These are phyloP conservation scores for Puccinia horiana DNA, from an alignment of 1,284 basidiomycete species.

Conservation along the genomic window DNA sequence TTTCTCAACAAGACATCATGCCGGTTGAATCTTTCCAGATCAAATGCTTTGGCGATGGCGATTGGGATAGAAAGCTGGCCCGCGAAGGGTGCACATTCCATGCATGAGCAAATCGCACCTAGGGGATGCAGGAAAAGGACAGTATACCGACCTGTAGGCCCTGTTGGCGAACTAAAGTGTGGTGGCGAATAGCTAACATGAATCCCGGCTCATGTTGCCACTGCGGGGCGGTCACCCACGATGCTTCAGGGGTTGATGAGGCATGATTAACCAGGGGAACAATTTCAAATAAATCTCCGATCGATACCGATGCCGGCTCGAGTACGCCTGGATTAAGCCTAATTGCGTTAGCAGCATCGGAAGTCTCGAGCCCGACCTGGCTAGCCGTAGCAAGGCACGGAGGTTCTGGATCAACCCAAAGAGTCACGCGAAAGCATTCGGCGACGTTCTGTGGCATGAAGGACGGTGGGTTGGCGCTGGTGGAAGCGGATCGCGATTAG, in stretches of 20 bases:
- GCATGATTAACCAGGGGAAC: slow-evolving; percentile 28
- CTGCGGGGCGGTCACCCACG: slow-evolving; percentile 17
- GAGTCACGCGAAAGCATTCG: slow-evolving; percentile 47
- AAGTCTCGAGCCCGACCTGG: slow-evolving; percentile 29
- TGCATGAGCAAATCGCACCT: neutral
- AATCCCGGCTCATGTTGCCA: slow-evolving; percentile 46
- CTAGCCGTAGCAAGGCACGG: slow-evolving; percentile 7
- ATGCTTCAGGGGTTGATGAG: slow-evolving; percentile 17
- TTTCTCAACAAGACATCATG: slow-evolving; percentile 46
- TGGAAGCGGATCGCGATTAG: neutral
- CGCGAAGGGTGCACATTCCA: neutral
- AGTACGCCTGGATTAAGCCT: slow-evolving; percentile 41
- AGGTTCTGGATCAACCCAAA: slow-evolving; percentile 49
- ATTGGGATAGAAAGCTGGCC: slow-evolving; percentile 41
- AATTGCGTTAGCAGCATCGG: slow-evolving; percentile 38
- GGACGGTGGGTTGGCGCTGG: neutral
- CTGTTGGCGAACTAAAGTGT: slow-evolving; percentile 39
- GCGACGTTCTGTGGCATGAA: slow-evolving; percentile 6
- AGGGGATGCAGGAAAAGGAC: neutral
- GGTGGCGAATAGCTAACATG: slow-evolving; percentile 32
- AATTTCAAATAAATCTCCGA: slow-evolving; percentile 48
- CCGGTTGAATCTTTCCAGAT: slow-evolving; percentile 43
- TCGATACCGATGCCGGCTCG: slow-evolving; percentile 31
- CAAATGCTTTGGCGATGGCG: slow-evolving; percentile 43
- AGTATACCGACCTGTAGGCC: slow-evolving; percentile 35